Evolutionary conservation across 495 filamentous ascomycete species (phyloP), one percentile per base, ranked within the genome.

Genomic region (Penicillium macrosclerotiorum): DNA sequence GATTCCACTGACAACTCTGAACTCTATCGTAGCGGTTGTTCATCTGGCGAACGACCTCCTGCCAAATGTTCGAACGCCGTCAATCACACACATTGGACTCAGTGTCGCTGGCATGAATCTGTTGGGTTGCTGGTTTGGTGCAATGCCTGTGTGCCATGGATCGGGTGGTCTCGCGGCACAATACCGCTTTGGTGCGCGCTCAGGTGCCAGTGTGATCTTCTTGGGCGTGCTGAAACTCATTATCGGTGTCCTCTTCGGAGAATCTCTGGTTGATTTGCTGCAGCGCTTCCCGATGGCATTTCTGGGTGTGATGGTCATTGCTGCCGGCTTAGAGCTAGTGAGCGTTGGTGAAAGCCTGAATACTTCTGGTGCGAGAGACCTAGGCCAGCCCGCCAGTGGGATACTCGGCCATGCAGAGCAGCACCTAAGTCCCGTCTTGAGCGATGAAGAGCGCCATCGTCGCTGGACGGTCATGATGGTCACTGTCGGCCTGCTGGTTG

Each of bases 71-170:
- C 76, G 74, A 1, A 68, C 80, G 0, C 89, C 89, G 2, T 78
- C 79, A 0, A 77, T 84, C 12, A 90, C 88, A 0, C 71, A 79
- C 2, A 73, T 96, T 14, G 91, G 90, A 0, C 55, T 94, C 38
- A 92, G 87, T 33, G 87, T 97, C 6, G 81, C 82, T 0, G 52
- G 65, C 3, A 93, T 95, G 83, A 96, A 96, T 59, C 67, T 96
- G 5, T 51, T 86, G 4, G 85, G 87, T 5, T 90, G 85, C 64
- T 92, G 87, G 85, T 93, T 95, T 61, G 91, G 90, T 22, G 87
- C 84, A 0, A 97, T 97, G 92, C 92, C 92, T 4, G 86, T 95
- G 2, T 97, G 92, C 55, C 92, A 96, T 59, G 92, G 92, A 14
- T 89, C 89, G 9, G 92, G 92, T 2, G 92, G 92, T 0, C 71